A percentile compares a stretch with the other conserved stretches of the same genome.
Evolutionary conservation across 352 stramenopile species (phyloP).

Genomic region (Phytophthora cryptogea): DNA sequence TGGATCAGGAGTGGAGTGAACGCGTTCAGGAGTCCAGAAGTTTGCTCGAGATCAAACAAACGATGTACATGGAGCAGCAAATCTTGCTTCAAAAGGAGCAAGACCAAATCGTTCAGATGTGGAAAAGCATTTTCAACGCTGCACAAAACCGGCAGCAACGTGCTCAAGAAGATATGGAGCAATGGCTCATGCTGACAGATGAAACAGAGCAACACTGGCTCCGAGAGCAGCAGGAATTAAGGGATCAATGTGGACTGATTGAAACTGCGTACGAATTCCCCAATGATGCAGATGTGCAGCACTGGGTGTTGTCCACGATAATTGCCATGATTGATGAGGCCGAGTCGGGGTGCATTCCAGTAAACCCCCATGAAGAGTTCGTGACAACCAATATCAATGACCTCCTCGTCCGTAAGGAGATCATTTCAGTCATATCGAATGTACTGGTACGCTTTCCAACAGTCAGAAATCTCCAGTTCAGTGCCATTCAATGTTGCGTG

Average conservation of each 20-base stretch:
- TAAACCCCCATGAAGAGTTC: conserved; percentile 1
- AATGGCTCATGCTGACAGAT: conserved; percentile 18
- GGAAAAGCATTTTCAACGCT: conserved; percentile 18
- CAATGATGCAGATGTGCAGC: conserved; percentile 39
- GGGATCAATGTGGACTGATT: conserved; percentile 37
- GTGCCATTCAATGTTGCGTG: conserved; percentile 20
- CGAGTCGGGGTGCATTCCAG: background rate
- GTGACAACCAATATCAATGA: conserved; percentile 15
- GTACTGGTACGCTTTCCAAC: conserved; percentile 26
- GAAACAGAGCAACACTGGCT: conserved; percentile 26
- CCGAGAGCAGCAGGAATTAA: conserved; percentile 28
- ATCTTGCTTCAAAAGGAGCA: conserved; percentile 25
- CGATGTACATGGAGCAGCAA: conserved; percentile 25
- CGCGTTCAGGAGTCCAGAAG: conserved; percentile 19
- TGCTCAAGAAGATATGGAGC: conserved; percentile 26
- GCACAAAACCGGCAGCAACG: conserved; percentile 12
- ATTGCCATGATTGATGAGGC: conserved; percentile 23
- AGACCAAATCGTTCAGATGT: conserved; percentile 20
- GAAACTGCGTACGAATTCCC: conserved; percentile 36
- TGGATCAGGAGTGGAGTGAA: conserved; percentile 37
- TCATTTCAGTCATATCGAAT: conserved; percentile 20
- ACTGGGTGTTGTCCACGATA: conserved; percentile 34
- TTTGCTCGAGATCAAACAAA: conserved; percentile 21
- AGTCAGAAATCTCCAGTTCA: conserved; percentile 23
- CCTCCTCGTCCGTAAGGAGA: conserved; percentile 16